These are phyloP conservation scores for Geranomyces variabilis DNA, from an alignment of 192 early-diverging fungal genomes.

Conservation along the genomic window DNA sequence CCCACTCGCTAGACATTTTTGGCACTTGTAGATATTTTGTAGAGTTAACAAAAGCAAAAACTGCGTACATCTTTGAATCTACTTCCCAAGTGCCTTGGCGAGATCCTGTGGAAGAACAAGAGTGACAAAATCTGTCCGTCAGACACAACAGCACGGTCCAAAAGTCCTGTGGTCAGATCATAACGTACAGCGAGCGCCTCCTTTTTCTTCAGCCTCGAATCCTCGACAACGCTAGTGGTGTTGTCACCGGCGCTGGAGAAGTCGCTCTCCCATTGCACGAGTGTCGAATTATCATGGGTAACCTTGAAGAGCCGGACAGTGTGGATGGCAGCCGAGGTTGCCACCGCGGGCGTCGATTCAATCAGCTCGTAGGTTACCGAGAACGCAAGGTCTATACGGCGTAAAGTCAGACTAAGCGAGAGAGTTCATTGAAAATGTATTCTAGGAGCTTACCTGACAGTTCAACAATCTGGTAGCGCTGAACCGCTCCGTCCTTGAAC, in stretches of 20 bases:
- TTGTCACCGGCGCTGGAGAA: slow-evolving; percentile 40
- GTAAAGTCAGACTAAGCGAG: no score
- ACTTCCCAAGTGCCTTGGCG: no score
- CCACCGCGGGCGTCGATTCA: slow-evolving; percentile 38
- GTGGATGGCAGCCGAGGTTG: slow-evolving; percentile 42
- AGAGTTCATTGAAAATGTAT: no score
- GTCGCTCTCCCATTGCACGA: slow-evolving; percentile 51
- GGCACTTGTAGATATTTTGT: no score
- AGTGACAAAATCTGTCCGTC: no score
- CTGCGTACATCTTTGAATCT: no score
- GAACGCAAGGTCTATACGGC: slow-evolving; percentile 17
- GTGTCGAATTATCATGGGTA: slow-evolving; percentile 47
- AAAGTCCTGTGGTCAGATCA: no score
- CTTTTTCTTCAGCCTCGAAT: slow-evolving; percentile 48
- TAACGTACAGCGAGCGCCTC: slow-evolving; percentile 37
- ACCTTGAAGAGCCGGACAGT: slow-evolving; percentile 41
- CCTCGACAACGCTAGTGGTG: slow-evolving; percentile 43
- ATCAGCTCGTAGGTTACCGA: slow-evolving; percentile 51
- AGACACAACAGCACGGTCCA: no score
- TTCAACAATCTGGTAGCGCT: slow-evolving; percentile 43
- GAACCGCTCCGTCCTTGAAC: slow-evolving; percentile 53
- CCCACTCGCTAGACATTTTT: no score
- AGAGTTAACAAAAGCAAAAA: no score
- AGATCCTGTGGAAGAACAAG: no score
- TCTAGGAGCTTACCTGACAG: slow-evolving; percentile 23